These are phyloP conservation scores for Candida schatavii DNA, from an alignment of 805 yeast genomes.

Conservation along the genomic window DNA sequence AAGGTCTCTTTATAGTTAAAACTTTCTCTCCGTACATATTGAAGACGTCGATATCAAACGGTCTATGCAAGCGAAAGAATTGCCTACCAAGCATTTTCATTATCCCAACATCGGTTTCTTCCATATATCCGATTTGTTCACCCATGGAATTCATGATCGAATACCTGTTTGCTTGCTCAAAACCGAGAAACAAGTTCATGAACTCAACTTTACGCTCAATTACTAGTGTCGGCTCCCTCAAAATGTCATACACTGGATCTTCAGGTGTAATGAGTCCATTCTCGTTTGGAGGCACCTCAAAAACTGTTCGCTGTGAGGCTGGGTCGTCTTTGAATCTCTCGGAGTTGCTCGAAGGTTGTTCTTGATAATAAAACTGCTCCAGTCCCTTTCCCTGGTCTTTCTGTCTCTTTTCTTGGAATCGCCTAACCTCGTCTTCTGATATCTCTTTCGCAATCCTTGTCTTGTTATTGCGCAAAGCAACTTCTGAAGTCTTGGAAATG, in stretches of 20 bases:
- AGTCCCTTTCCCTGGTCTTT: slow-evolving; percentile 11
- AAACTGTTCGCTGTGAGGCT: slow-evolving; percentile 29
- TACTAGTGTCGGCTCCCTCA: slow-evolving; percentile 79
- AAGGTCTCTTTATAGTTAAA: slow-evolving; percentile 73
- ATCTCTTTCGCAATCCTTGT: slow-evolving; percentile 33
- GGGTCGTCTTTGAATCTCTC: slow-evolving; percentile 23
- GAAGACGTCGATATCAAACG: slow-evolving; percentile 71
- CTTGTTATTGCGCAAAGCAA: slow-evolving; percentile 10
- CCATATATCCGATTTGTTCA: slow-evolving; percentile 71
- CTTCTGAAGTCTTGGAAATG: background rate
- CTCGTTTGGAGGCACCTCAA: slow-evolving; percentile 37
- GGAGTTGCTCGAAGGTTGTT: slow-evolving; percentile 24
- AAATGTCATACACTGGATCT: slow-evolving; percentile 60
- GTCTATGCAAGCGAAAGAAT: slow-evolving; percentile 79
- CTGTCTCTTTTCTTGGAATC: slow-evolving; percentile 10
- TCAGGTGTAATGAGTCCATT: slow-evolving; percentile 51
- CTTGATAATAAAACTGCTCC: slow-evolving; percentile 22
- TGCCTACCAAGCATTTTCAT: slow-evolving; percentile 75
- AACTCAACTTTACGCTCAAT: slow-evolving; percentile 86
- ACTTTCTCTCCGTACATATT: slow-evolving; percentile 60
- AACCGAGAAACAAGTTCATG: slow-evolving; percentile 83
- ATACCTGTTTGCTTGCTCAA: slow-evolving; percentile 87
- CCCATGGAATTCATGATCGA: slow-evolving; percentile 72
- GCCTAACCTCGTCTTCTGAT: slow-evolving; percentile 32
- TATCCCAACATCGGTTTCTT: slow-evolving; percentile 75